Percentiles rank a stretch among this genome's conserved stretches.
These are phyloP conservation scores for Malassezia yamatoensis DNA, from an alignment of 1,284 basidiomycete genomes.

Conservation along the genomic window DNA sequence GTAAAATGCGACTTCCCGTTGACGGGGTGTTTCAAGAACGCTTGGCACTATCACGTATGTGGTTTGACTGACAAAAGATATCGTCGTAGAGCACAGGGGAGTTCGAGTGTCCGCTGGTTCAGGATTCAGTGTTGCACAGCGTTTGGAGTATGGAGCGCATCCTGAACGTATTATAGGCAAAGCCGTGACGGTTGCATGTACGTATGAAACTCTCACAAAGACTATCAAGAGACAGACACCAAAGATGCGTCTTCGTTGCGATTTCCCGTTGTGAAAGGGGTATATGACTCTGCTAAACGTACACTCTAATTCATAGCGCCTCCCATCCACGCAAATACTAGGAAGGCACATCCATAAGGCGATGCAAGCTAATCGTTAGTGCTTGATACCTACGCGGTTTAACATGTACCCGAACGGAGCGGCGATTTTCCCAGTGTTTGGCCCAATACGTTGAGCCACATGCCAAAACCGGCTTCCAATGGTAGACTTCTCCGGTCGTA, in stretches of 20 bases:
- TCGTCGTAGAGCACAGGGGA: slow-evolving; percentile 22
- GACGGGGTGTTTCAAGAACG: slow-evolving; percentile 23
- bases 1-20: slow-evolving; percentile 26
- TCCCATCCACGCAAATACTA: slow-evolving; percentile 44
- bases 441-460: neutral
- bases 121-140: slow-evolving; percentile 25
- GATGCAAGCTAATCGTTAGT: slow-evolving; percentile 10
- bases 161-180: slow-evolving; percentile 26
- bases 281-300: slow-evolving; percentile 18
- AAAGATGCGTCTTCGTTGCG: slow-evolving; percentile 15
- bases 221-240: neutral
- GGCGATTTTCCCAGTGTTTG: neutral
- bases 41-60: slow-evolving; percentile 20
- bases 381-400: neutral
- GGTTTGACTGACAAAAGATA: neutral
- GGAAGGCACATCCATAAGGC: slow-evolving; percentile 43
- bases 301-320: slow-evolving; percentile 27
- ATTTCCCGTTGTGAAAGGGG: slow-evolving; percentile 32
- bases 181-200: slow-evolving; percentile 26
- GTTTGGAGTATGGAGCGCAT: slow-evolving; percentile 23
- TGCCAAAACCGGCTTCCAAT: slow-evolving; percentile 1
- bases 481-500: neutral
- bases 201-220: neutral
- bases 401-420: neutral
- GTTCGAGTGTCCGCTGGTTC: slow-evolving; percentile 27